Base-by-base conservation (phyloP, 192 early-diverging fungal species). In the Coemansia javaensis region DNA sequence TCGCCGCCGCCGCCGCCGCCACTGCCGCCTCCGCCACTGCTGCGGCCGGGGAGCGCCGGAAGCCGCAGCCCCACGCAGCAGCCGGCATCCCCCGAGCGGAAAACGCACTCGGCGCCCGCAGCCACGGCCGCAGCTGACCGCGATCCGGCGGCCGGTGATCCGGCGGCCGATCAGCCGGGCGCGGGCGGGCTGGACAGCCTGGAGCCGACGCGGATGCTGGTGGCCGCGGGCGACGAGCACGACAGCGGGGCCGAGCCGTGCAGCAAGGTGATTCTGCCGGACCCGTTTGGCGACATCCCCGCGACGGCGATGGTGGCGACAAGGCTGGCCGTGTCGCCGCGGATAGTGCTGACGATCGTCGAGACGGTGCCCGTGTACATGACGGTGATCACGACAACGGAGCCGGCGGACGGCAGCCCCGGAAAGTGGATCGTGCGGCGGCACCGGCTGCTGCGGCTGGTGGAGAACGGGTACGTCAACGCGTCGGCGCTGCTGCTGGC, bases 381-480 rank as follows among this genome's bases (percentile, higher is more conserved):
- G 74, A 77, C 66, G 10, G 62, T 77, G 23, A 53, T 70, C 22
- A 66, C 74, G 22, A 66, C 63, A 10, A 70, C 66, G 8, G 62
- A 66, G 54, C 47, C 62, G 0, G 62, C 76, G 6, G 61, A 47
- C 14, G 52, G 33, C 9, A 52, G 63, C 39, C 54, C 43, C 24
- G 56, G 58, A 31, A 70, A 76, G 32, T 66, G 63, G 63, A 54
- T 65, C 7, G 66, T 70, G 53, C 47, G 78, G 56, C 55, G 82
- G 66, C 81, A 82, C 74, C 50, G 82, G 32, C 70, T 97, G 1
- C 77, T 94, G 42, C 79, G 91, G 18, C 73, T 88, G 12, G 82
- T 85, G 4, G 91, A 97, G 49, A 89, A 82, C 50, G 84, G 83
- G 5, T 87, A 86, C 53, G 85, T 97, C 36, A 93, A 97, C 53